A percentile compares a stretch with the other conserved stretches of the same genome.
phyloP scores from a whole-genome alignment of 192 early-diverging fungal species.

The Geranomyces michiganensis region DNA sequence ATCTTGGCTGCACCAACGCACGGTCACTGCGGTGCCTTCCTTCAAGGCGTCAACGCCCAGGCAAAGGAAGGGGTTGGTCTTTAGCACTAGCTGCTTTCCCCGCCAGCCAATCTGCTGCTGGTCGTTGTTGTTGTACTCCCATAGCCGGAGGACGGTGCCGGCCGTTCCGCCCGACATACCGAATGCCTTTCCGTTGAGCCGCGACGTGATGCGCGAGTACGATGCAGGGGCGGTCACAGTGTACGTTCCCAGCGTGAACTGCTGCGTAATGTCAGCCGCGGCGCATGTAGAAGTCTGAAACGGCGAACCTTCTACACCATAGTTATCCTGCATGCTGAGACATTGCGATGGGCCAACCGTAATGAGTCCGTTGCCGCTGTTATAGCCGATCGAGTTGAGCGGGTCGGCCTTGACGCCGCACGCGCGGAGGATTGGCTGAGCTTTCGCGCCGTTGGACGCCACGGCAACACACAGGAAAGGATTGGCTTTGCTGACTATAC shows the following conservation, averaged over 20 bases:
- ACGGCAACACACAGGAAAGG: neutral
- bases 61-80: constrained; percentile 9
- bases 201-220: constrained; percentile 2
- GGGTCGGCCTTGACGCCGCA: neutral
- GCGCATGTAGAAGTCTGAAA: neutral
- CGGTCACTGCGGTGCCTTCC: neutral
- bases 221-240: neutral
- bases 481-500: neutral
- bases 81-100: neutral
- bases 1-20: neutral
- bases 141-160: neutral
- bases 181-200: neutral
- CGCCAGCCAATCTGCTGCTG: neutral
- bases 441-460: neutral
- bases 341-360: neutral
- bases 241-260: neutral
- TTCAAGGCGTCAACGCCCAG: neutral
- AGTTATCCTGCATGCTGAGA: neutral
- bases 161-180: neutral
- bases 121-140: neutral
- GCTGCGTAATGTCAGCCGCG: neutral
- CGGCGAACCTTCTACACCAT: neutral
- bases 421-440: neutral
- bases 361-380: constrained; percentile 4
- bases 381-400: neutral